A percentile compares a stretch with the other conserved stretches of the same genome.
These are phyloP conservation scores for Tetracladium marchalianum DNA, from an alignment of 495 filamentous ascomycete genomes.

Conservation along the genomic window DNA sequence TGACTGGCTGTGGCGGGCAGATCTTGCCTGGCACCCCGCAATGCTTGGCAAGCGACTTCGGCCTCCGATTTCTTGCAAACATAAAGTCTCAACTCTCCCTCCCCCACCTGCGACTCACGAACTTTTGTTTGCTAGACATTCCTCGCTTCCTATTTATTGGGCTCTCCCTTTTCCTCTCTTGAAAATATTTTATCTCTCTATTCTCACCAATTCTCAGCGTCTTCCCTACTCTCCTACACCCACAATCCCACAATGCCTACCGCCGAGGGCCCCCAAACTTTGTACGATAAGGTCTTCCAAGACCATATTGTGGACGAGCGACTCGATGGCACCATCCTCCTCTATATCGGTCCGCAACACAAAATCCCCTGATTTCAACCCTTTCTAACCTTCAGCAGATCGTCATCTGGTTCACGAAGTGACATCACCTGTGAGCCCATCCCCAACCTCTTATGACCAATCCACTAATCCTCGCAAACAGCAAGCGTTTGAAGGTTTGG, in stretches of 20 bases:
- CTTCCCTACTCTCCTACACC: neutral
- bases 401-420: constrained; percentile 97
- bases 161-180: no score
- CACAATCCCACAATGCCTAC: constrained; percentile 64
- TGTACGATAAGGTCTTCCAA: constrained; percentile 96
- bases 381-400: constrained; percentile 36
- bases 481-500: constrained; percentile 96
- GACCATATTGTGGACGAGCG: constrained; percentile 91
- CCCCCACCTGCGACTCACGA: no score
- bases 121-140: no score
- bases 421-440: constrained; percentile 64
- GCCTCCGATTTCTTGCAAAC: neutral
- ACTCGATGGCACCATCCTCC: constrained; percentile 79
- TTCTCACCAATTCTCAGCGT: no score
- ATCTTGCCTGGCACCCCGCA: neutral
- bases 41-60: no score
- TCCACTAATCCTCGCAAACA: constrained; percentile 20
- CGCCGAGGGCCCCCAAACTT: constrained; percentile 70
- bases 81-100: neutral
- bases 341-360: constrained; percentile 70
- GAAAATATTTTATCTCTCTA: no score
- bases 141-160: no score
- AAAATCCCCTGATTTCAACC: constrained; percentile 1
- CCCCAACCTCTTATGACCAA: neutral
- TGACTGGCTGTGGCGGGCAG: neutral